These are phyloP conservation scores for Tylopilus plumbeoviolaceoides DNA, from an alignment of 768 basidiomycete species.

Conservation along the genomic window DNA sequence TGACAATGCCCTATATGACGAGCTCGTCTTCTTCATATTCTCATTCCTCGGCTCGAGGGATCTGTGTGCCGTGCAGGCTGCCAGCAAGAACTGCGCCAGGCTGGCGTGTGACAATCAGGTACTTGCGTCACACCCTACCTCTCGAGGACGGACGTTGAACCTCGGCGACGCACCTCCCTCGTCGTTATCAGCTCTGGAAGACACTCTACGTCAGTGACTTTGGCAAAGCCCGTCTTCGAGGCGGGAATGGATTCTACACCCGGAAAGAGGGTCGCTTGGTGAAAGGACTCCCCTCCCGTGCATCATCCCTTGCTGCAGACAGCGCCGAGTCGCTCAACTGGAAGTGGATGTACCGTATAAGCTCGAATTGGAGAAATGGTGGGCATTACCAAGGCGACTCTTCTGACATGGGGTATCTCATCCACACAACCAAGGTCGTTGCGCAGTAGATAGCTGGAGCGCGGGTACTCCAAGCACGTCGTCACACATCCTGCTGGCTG, in stretches of 20 bases:
- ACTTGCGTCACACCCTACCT: conserved; percentile 17
- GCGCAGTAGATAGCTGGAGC: conserved; percentile 40
- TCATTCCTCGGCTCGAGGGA: conserved; percentile 63
- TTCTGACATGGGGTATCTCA: conserved; percentile 15
- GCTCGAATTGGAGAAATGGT: conserved; percentile 81
- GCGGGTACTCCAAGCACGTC: not conserved
- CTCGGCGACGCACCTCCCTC: not conserved
- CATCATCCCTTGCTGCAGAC: conserved; percentile 25
- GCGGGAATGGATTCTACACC: conserved; percentile 57
- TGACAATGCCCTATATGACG: conserved; percentile 64
- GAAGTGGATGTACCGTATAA: conserved; percentile 87
- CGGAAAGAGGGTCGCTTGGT: conserved; percentile 55
- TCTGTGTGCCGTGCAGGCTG: conserved; percentile 60
- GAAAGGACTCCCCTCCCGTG: conserved; percentile 55
- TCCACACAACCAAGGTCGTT: conserved; percentile 52
- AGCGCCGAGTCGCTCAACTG: conserved; percentile 45
- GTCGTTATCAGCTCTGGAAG: conserved; percentile 56
- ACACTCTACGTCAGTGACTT: conserved; percentile 58
- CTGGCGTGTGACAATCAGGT: conserved; percentile 66
- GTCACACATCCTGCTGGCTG: conserved; percentile 53
- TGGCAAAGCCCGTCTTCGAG: conserved; percentile 65
- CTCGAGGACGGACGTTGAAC: conserved; percentile 14
- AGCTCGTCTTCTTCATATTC: conserved; percentile 71
- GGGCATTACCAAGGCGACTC: conserved; percentile 20
- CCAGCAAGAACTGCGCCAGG: conserved; percentile 63